phyloP scores from a whole-genome alignment of 495 filamentous ascomycete species.

The Tuber borchii region DNA sequence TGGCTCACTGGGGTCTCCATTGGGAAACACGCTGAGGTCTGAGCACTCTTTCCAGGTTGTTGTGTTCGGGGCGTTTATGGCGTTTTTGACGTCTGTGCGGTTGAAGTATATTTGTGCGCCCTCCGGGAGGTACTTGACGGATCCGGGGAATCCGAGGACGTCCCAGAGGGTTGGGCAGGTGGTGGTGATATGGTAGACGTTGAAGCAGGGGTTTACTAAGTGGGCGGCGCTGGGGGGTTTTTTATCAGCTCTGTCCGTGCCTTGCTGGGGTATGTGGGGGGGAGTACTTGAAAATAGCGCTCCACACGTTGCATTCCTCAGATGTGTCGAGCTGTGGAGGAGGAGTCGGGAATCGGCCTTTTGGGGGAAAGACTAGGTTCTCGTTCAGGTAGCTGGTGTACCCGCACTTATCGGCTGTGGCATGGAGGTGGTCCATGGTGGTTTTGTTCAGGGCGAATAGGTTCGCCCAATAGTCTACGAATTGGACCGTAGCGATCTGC shows the following conservation, averaged over 20 bases:
- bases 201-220: conserved; percentile 70
- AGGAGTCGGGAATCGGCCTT: conserved; percentile 50
- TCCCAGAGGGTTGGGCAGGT: conserved; percentile 70
- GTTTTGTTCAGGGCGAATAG: conserved; percentile 63
- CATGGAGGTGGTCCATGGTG: conserved; percentile 55
- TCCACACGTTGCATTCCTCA: conserved; percentile 23
- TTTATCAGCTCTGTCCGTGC: neutral
- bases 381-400: conserved; percentile 57
- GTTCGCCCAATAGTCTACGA: conserved; percentile 55
- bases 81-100: conserved; percentile 63
- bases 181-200: conserved; percentile 67
- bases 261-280: neutral
- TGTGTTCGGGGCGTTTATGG: conserved; percentile 62
- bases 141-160: conserved; percentile 66
- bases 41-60: conserved; percentile 59
- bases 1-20: conserved; percentile 48
- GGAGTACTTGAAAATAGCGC: conserved; percentile 22
- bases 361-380: conserved; percentile 63
- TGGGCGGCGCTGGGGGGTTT: conserved; percentile 46
- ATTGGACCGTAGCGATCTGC: conserved; percentile 55
- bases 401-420: conserved; percentile 55
- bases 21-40: conserved; percentile 51
- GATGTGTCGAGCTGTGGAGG: conserved; percentile 15
- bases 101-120: conserved; percentile 69
- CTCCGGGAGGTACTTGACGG: conserved; percentile 47